A percentile compares a stretch with the other conserved stretches of the same genome.
phyloP scores from a whole-genome alignment of 2,329 filamentous ascomycete species.

The Fusarium cicatricum region DNA sequence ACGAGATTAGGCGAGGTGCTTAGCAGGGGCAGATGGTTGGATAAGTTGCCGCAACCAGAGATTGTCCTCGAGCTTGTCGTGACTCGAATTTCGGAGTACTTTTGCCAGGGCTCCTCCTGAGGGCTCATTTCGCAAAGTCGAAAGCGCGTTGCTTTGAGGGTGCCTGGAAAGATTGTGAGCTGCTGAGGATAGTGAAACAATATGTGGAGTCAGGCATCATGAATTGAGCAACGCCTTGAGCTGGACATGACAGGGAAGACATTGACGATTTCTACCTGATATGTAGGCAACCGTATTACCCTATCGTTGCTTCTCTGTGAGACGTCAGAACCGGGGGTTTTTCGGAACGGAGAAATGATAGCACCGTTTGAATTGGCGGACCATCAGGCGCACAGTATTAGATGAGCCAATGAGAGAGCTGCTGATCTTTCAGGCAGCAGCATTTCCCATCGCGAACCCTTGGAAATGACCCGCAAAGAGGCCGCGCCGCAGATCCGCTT shows the following conservation, averaged over 20 bases:
- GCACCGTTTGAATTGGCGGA: neutral
- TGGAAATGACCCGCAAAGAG: conserved; percentile 38
- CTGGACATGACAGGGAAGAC: neutral
- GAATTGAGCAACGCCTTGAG: neutral
- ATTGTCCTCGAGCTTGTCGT: neutral
- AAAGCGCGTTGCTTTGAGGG: neutral
- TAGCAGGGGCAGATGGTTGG: neutral
- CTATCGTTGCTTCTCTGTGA: neutral
- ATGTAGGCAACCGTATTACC: conserved; percentile 25
- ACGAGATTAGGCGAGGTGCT: neutral
- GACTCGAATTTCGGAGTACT: too few species aligned
- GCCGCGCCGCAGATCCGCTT: conserved; percentile 42
- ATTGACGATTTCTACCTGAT: neutral
- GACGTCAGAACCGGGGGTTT: neutral
- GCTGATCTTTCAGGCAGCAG: conserved; percentile 41
- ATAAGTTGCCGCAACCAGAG: neutral
- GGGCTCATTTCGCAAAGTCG: too few species aligned
- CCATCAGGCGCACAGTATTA: neutral
- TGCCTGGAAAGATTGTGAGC: neutral
- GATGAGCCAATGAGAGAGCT: conserved; percentile 22
- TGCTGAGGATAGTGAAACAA: neutral
- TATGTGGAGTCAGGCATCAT: neutral
- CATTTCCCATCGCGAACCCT: conserved; percentile 32
- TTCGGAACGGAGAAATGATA: conserved; percentile 7
- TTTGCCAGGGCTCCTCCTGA: neutral